A percentile compares a stretch with the other conserved stretches of the same genome.
Conservation (phyloP, 2,329 filamentous ascomycete species). For the Nemania diffusa region DNA sequence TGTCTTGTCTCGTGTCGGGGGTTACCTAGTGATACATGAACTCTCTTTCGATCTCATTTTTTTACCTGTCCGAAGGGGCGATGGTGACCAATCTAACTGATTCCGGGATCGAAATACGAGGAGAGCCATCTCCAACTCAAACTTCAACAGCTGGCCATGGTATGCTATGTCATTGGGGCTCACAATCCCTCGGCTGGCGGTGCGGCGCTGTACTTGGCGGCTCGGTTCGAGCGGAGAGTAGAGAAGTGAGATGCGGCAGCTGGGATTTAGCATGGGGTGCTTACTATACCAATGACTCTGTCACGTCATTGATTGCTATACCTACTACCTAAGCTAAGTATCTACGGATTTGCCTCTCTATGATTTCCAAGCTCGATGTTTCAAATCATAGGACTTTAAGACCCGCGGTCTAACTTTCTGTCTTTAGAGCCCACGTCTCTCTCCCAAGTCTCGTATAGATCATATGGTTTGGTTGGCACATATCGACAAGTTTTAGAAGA, state of each 20-base stretch:
- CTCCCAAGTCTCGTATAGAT: not conserved
- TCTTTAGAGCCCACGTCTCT: not conserved
- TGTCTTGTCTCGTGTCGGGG: not conserved
- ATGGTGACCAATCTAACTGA: not conserved
- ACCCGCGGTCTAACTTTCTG: not conserved
- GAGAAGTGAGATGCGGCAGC: not conserved
- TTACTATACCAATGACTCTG: not conserved
- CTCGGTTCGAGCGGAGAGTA: not conserved
- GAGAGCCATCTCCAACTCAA: not conserved
- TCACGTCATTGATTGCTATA: not conserved
- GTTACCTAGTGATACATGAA: not conserved
- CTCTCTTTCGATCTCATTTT: not conserved
- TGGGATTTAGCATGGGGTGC: not conserved
- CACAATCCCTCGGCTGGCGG: not conserved
- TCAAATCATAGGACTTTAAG: not conserved
- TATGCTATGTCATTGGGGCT: not conserved
- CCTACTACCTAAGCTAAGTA: not conserved
- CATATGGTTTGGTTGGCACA: not conserved
- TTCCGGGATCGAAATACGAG: constrained; percentile 10
- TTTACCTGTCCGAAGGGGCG: constrained; percentile 6
- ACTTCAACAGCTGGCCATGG: not conserved
- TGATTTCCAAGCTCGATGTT: not conserved
- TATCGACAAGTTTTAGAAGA: not conserved
- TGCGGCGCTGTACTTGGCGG: not conserved
- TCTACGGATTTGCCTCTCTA: not conserved